phyloP scores from a whole-genome alignment of 2,329 filamentous ascomycete genomes.

The Dactylonectria macrodidyma region DNA sequence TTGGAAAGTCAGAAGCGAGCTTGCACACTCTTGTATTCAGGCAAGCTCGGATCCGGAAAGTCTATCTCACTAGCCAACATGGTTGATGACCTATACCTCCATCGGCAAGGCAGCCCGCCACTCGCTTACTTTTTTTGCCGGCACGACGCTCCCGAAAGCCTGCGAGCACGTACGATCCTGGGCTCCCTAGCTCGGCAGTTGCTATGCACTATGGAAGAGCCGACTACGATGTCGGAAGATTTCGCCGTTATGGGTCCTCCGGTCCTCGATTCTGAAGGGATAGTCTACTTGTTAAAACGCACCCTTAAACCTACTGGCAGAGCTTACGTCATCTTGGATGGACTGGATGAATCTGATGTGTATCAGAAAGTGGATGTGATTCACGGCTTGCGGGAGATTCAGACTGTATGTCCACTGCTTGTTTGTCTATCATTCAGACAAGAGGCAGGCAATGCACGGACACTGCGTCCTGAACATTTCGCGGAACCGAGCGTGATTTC shows the following conservation, averaged over 20 bases:
- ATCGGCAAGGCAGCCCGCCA: background rate
- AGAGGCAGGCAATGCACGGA: background rate
- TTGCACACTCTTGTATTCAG: constrained; percentile 53
- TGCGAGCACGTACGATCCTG: constrained; percentile 49
- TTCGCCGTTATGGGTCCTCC: background rate
- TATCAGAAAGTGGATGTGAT: background rate
- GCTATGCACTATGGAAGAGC: constrained; percentile 29
- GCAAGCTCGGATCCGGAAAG: constrained; percentile 61
- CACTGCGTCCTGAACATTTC: background rate
- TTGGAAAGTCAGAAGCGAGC: constrained; percentile 34
- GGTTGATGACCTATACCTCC: constrained; percentile 54
- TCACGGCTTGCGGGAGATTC: constrained; percentile 1
- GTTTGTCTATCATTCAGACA: constrained; percentile 6
- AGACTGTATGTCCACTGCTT: no score
- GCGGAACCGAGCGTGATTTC: background rate
- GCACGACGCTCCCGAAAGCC: constrained; percentile 48
- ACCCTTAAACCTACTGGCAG: background rate
- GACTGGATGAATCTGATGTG: constrained; percentile 36
- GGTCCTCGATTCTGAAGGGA: no score
- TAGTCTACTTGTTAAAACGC: background rate
- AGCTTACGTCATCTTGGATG: constrained; percentile 33
- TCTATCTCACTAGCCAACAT: constrained; percentile 62
- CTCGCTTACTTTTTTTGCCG: constrained; percentile 55
- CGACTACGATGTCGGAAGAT: background rate
- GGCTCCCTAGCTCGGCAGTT: constrained; percentile 56